A percentile compares a stretch with the other conserved stretches of the same genome.
Evolutionary conservation across 106 monocot genomes (phyloP).

Genomic region (Gastrodia elata): DNA sequence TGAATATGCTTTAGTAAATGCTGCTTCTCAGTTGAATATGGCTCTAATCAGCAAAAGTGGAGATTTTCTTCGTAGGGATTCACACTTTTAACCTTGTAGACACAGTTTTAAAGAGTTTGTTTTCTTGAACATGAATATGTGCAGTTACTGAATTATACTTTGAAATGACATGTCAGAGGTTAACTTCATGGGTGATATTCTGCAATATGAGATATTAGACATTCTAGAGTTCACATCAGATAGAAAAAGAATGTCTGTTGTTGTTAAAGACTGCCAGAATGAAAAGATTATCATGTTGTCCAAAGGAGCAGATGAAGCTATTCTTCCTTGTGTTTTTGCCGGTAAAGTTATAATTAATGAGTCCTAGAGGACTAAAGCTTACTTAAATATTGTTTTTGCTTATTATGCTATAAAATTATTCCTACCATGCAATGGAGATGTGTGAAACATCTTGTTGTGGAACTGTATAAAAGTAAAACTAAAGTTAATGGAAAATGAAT

Average conservation of each 20-base stretch:
- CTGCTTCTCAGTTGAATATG: slow-evolving; percentile 73
- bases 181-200: slow-evolving; percentile 39
- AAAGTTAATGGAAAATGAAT: background rate
- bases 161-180: slow-evolving; percentile 31
- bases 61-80: slow-evolving; percentile 44
- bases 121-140: background rate
- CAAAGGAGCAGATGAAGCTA: slow-evolving; percentile 93
- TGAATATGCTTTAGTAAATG: slow-evolving; percentile 94
- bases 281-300: slow-evolving; percentile 61
- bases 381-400: slow-evolving; percentile 2
- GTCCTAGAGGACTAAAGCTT: slow-evolving; percentile 3
- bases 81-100: slow-evolving; percentile 3
- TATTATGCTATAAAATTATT: background rate
- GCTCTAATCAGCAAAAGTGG: slow-evolving; percentile 57
- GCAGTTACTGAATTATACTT: background rate
- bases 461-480: background rate
- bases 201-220: slow-evolving; percentile 77
- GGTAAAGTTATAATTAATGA: slow-evolving; percentile 37
- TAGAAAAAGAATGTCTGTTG: slow-evolving; percentile 92
- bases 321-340: slow-evolving; percentile 58
- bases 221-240: slow-evolving; percentile 96
- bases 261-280: slow-evolving; percentile 68
- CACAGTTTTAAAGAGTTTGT: background rate
- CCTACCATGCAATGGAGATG: background rate
- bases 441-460: background rate